phyloP scores from a whole-genome alignment of 352 stramenopile genomes.

The Phytophthora europaea region DNA sequence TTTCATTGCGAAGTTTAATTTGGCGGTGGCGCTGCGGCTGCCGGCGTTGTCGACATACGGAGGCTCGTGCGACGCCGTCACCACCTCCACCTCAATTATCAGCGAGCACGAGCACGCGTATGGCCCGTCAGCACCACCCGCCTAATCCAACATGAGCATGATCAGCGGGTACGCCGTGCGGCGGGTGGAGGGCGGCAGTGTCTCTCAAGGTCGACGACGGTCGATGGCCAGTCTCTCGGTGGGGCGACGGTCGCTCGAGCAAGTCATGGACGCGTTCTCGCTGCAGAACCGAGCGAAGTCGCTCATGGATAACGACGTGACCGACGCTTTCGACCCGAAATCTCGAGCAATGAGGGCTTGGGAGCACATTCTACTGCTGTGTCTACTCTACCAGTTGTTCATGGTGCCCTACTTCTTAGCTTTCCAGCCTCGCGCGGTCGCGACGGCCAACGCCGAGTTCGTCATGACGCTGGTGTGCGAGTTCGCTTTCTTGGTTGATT shows the following conservation, averaged over 20 bases:
- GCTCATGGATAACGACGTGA: constrained; percentile 38
- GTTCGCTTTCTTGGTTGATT: constrained; percentile 60
- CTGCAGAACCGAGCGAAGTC: constrained; percentile 23
- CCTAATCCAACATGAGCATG: constrained; percentile 29
- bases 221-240: constrained; percentile 30
- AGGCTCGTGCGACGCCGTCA: background rate
- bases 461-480: constrained; percentile 47
- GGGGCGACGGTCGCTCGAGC: constrained; percentile 22
- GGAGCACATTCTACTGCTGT: constrained; percentile 65
- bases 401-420: constrained; percentile 64
- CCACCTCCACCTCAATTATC: background rate
- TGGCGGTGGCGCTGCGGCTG: background rate
- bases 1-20: constrained; percentile 4
- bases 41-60: background rate
- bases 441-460: constrained; percentile 30
- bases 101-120: constrained; percentile 6
- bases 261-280: constrained; percentile 24
- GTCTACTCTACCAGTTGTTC: constrained; percentile 66
- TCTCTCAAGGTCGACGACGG: constrained; percentile 14
- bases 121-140: background rate
- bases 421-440: constrained; percentile 40
- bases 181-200: constrained; percentile 13
- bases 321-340: constrained; percentile 65
- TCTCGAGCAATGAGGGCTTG: constrained; percentile 51
- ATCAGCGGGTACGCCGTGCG: constrained; percentile 36